These are phyloP conservation scores for Acephala macrosclerotiorum DNA, from an alignment of 2,329 filamentous ascomycete genomes.

Conservation along the genomic window DNA sequence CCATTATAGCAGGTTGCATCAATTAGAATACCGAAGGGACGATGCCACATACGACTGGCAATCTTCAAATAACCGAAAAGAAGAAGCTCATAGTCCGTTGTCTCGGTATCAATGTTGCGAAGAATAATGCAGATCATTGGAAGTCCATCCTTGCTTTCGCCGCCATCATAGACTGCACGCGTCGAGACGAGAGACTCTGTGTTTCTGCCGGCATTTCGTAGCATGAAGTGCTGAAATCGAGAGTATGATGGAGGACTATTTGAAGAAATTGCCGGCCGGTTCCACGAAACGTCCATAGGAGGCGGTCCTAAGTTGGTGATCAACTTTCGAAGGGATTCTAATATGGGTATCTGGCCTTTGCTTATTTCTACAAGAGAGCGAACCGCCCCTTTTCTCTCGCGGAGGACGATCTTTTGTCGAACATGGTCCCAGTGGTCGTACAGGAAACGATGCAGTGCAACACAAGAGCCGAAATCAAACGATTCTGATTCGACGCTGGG, in stretches of 20 bases:
- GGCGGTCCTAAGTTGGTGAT: conserved; percentile 73
- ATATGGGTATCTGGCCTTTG: conserved; percentile 61
- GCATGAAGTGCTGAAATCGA: conserved; percentile 76
- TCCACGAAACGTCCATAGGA: conserved; percentile 73
- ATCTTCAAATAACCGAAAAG: conserved; percentile 76
- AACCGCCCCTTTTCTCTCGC: conserved; percentile 64
- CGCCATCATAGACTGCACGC: conserved; percentile 73
- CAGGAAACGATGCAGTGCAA: conserved; percentile 71
- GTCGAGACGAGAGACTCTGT: conserved; percentile 70
- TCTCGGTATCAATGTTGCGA: conserved; percentile 70
- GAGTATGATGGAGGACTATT: conserved; percentile 72
- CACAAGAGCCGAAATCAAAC: conserved; percentile 75
- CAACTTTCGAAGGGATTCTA: conserved; percentile 66
- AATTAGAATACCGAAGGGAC: conserved; percentile 71
- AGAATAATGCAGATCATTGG: conserved; percentile 75
- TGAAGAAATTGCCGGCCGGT: conserved; percentile 68
- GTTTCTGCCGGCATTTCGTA: conserved; percentile 70
- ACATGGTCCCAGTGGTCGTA: conserved; percentile 78
- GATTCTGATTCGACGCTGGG: conserved; percentile 54
- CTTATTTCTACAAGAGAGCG: conserved; percentile 61
- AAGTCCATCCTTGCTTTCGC: conserved; percentile 74
- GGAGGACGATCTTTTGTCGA: conserved; percentile 66
- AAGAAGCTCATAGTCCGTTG: conserved; percentile 70
- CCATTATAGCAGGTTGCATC: conserved; percentile 76
- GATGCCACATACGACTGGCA: conserved; percentile 73